Evolutionary conservation across 169 alveolate species (phyloP).

Genomic region (Perkinsus marinus): DNA sequence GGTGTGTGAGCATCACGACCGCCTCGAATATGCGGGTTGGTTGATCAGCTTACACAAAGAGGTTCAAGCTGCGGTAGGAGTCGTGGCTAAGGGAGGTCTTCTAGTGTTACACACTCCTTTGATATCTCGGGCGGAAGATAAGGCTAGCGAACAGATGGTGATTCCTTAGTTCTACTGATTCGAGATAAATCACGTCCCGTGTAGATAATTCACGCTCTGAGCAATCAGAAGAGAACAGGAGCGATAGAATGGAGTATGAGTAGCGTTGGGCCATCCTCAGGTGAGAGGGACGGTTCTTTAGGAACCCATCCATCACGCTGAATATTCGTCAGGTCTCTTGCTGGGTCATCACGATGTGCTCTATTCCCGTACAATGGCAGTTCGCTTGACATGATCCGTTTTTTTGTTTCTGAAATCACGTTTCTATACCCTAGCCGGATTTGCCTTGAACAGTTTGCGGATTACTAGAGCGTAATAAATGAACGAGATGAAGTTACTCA

Average conservation of each 20-base stretch:
- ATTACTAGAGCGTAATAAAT: too few relatives aligned
- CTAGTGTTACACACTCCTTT: background rate
- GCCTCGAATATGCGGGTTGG: background rate
- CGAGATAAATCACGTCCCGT: background rate
- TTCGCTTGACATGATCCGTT: background rate
- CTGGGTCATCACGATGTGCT: background rate
- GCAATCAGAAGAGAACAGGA: background rate
- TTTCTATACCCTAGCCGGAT: background rate
- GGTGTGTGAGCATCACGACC: background rate
- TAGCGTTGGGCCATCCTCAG: background rate
- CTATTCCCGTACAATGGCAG: background rate
- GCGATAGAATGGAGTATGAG: background rate
- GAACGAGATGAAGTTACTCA: too few relatives aligned
- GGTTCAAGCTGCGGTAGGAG: background rate
- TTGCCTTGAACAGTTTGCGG: too few relatives aligned
- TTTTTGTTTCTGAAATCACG: background rate
- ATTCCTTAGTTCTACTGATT: background rate
- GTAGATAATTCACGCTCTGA: background rate
- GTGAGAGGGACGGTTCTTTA: too few relatives aligned
- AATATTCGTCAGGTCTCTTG: background rate
- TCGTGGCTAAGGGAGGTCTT: background rate
- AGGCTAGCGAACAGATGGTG: background rate
- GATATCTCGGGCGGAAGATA: background rate
- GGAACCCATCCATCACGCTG: too few relatives aligned
- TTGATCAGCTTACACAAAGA: background rate